These are phyloP conservation scores for Herpotrichia juniperi DNA, from an alignment of 2,329 filamentous ascomycete genomes.

Conservation along the genomic window DNA sequence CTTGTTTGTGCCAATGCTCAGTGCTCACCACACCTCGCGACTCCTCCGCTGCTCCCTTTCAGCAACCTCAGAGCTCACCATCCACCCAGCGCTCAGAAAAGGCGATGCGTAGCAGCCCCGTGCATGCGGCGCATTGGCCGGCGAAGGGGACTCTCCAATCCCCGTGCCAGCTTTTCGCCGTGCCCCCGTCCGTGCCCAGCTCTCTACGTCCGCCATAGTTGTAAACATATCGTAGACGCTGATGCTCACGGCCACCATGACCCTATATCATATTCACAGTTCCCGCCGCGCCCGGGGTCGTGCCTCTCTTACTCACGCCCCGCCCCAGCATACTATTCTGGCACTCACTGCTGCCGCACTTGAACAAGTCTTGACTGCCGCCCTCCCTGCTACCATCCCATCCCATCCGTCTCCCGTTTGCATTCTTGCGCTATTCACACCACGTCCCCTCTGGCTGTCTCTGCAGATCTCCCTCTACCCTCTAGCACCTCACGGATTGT, in stretches of 20 bases:
- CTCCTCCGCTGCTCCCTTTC: conserved; percentile 16
- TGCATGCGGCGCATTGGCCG: too few relatives aligned
- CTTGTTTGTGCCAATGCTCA: conserved; percentile 20
- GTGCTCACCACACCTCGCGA: conserved; percentile 41
- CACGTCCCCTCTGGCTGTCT: neutral
- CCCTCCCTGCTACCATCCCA: too few relatives aligned
- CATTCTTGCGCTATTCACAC: conserved; percentile 19
- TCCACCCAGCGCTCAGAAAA: conserved; percentile 24
- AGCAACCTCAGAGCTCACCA: conserved; percentile 18
- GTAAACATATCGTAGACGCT: conserved; percentile 15
- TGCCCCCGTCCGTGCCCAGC: too few relatives aligned
- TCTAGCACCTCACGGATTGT: conserved; percentile 28
- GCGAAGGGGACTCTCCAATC: too few relatives aligned
- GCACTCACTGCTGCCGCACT: too few relatives aligned
- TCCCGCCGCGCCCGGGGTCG: conserved; percentile 10
- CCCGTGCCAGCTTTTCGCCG: too few relatives aligned
- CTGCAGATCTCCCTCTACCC: neutral
- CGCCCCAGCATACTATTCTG: too few relatives aligned
- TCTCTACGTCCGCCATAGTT: conserved; percentile 11
- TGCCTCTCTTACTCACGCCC: too few relatives aligned
- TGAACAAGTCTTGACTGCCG: too few relatives aligned
- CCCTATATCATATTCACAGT: conserved; percentile 11
- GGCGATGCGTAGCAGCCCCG: neutral
- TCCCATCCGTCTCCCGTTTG: conserved; percentile 28
- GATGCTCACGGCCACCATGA: conserved; percentile 11